A percentile compares a stretch with the other conserved stretches of the same genome.
phyloP scores from a whole-genome alignment of 768 basidiomycete genomes.

The Albatrellus ellisii region DNA sequence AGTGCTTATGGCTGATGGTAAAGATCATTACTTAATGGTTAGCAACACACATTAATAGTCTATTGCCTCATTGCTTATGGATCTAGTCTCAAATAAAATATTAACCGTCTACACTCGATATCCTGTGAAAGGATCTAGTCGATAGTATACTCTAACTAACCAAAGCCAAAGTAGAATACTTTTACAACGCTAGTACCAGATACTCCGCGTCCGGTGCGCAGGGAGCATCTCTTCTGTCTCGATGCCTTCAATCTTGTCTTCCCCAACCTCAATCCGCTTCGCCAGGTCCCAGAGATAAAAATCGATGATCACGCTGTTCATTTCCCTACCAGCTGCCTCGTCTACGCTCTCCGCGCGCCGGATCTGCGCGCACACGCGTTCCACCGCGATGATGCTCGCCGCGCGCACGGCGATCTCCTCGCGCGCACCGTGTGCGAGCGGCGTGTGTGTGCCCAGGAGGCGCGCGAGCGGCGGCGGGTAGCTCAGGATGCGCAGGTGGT shows the following conservation, averaged over 20 bases:
- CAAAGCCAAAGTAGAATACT: too few species aligned
- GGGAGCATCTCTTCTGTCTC: conserved; percentile 43
- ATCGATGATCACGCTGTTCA: conserved; percentile 77
- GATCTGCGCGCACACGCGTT: conserved; percentile 45
- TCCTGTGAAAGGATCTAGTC: too few species aligned
- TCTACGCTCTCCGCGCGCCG: background rate
- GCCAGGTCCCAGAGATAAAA: conserved; percentile 88
- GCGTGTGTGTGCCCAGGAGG: conserved; percentile 30
- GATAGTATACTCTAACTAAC: too few species aligned
- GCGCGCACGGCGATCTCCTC: conserved; percentile 75
- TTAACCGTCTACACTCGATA: too few species aligned
- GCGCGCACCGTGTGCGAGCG: conserved; percentile 39
- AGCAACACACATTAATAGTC: too few species aligned
- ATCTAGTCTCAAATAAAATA: too few species aligned
- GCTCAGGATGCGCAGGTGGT: conserved; percentile 63
- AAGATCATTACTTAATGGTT: too few species aligned
- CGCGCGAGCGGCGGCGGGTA: conserved; percentile 54
- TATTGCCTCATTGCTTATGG: too few species aligned
- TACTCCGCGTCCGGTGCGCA: conserved; percentile 68
- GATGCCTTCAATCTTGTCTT: conserved; percentile 46
- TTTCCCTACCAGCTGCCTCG: conserved; percentile 6
- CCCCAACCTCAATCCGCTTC: conserved; percentile 54
- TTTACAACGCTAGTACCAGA: conserved; percentile 66
- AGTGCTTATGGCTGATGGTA: too few species aligned
- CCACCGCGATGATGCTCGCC: conserved; percentile 70